A percentile compares a stretch with the other conserved stretches of the same genome.
phyloP scores from a whole-genome alignment of 306 rosid species.

The Cotoneaster glaucophyllus region DNA sequence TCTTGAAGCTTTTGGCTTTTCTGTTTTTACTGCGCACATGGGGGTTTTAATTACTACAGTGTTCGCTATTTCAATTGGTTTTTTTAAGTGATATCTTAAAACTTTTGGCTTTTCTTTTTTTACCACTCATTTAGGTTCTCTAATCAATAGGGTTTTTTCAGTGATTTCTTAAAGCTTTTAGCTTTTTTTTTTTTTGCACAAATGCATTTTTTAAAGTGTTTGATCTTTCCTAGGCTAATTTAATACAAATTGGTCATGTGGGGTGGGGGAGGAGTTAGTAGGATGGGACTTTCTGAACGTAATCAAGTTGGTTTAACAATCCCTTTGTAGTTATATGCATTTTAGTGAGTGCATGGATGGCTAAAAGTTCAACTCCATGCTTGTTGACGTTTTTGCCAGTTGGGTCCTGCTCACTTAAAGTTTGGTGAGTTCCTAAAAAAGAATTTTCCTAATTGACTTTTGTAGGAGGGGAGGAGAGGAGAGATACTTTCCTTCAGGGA shows the following conservation, averaged over 20 bases:
- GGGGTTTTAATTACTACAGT: background rate
- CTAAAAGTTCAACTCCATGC: slow-evolving; percentile 3
- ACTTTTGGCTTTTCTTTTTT: no score
- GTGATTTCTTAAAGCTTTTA: background rate
- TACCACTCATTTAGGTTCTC: no score
- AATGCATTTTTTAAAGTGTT: background rate
- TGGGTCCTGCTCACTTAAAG: slow-evolving; percentile 7
- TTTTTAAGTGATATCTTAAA: no score
- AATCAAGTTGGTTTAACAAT: background rate
- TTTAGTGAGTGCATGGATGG: background rate
- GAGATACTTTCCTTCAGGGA: background rate
- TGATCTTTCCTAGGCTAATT: background rate
- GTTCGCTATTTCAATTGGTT: background rate
- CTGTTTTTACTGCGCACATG: background rate
- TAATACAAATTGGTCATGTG: background rate
- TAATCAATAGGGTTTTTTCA: no score
- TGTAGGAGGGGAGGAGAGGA: background rate
- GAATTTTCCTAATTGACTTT: slow-evolving; percentile 18
- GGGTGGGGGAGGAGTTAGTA: background rate
- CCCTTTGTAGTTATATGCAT: background rate
- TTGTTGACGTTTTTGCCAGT: slow-evolving; percentile 10
- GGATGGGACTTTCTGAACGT: background rate
- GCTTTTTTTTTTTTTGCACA: background rate
- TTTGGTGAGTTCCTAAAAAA: slow-evolving; percentile 5
- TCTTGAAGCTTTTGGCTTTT: background rate